Conservation (phyloP, 192 early-diverging fungal genomes). For the Mortierella hygrophila region DNA sequence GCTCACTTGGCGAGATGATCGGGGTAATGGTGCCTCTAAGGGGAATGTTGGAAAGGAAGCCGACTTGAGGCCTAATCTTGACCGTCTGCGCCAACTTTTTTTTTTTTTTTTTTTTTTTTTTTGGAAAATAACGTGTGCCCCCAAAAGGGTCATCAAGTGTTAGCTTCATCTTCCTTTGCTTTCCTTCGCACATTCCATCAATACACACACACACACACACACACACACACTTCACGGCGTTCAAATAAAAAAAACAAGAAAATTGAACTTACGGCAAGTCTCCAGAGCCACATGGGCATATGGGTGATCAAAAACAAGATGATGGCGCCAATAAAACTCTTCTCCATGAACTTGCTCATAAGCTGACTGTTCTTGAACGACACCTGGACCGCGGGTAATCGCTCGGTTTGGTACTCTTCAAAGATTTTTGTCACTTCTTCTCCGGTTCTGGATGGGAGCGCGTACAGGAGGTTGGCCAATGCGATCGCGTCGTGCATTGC, state of each 20-base stretch:
- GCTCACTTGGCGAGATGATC: not conserved
- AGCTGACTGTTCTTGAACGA: not conserved
- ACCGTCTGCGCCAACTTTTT: not conserved
- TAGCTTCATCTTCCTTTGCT: too few relatives aligned
- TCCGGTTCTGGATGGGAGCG: not conserved
- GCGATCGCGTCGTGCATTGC: not conserved
- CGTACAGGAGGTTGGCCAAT: not conserved
- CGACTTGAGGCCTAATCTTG: not conserved
- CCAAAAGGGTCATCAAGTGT: too few relatives aligned
- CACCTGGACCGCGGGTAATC: not conserved
- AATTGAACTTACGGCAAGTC: not conserved
- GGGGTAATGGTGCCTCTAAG: not conserved
- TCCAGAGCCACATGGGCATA: slow-evolving; percentile 1
- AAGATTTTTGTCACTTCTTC: not conserved
- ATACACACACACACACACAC: too few relatives aligned
- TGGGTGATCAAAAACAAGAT: not conserved
- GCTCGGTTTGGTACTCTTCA: not conserved
- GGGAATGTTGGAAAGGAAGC: not conserved
- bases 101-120: not conserved
- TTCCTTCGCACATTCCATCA: too few relatives aligned
- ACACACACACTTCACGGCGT: too few relatives aligned
- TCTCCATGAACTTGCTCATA: slow-evolving; percentile 4
- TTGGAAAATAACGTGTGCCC: too few relatives aligned
- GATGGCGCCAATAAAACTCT: not conserved
- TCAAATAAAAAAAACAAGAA: not conserved